Conservation (phyloP, 225 moss, liverwort and hornwort genomes). For the Bryoerythrophyllum caledonicum region DNA sequence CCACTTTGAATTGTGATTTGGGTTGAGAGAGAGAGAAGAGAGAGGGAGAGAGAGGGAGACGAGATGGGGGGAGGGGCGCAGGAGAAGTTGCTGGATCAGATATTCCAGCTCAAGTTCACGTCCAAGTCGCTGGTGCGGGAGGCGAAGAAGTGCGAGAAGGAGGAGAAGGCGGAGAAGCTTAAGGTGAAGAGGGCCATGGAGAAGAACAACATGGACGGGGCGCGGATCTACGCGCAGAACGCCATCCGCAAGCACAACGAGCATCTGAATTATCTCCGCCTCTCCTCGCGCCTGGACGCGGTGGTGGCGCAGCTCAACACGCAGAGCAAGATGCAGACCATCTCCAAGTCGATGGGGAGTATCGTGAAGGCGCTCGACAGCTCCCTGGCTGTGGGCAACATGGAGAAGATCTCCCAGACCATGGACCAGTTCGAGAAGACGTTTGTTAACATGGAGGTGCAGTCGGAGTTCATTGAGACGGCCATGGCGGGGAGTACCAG, state of each 20-base stretch:
- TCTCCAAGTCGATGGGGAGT: conserved; percentile 59
- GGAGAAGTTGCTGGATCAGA: conserved; percentile 56
- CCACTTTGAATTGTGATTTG: neutral
- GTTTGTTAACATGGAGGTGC: conserved; percentile 67
- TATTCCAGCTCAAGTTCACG: conserved; percentile 52
- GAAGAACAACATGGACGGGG: conserved; percentile 58
- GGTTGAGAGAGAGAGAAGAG: no score
- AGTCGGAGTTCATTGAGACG: conserved; percentile 54
- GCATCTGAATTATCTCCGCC: conserved; percentile 45
- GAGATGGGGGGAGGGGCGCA: conserved; percentile 51
- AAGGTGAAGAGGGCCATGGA: conserved; percentile 56
- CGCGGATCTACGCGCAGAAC: conserved; percentile 53
- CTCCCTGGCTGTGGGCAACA: conserved; percentile 54
- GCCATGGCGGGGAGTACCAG: conserved; percentile 67
- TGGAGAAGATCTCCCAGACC: conserved; percentile 66
- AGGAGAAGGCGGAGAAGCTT: conserved; percentile 50
- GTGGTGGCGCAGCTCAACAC: conserved; percentile 54
- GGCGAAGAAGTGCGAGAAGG: conserved; percentile 56
- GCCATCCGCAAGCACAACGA: conserved; percentile 62
- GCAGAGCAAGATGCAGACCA: conserved; percentile 68
- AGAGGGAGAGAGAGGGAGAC: neutral
- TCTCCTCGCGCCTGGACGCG: conserved; percentile 47
- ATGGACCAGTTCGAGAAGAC: conserved; percentile 69
- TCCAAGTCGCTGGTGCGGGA: conserved; percentile 53
- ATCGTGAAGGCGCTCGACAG: conserved; percentile 62